Conservation (phyloP, 2,329 filamentous ascomycete genomes). For the Thelonectria blattea region DNA sequence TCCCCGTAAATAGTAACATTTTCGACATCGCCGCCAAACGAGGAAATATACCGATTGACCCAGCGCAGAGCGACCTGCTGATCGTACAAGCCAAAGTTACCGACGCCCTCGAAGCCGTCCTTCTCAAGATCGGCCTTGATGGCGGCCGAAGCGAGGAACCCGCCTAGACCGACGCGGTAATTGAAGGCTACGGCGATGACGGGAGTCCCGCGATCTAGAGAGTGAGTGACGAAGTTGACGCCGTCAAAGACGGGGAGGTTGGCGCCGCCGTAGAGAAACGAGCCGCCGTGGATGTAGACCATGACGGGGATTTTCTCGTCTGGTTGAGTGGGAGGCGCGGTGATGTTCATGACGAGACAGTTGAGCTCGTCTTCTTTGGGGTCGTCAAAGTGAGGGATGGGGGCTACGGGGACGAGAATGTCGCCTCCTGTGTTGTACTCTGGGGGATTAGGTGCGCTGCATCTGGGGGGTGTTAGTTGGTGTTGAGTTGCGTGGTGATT, state of each 20-base stretch:
- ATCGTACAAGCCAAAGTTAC: constrained; percentile 21
- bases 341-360: constrained; percentile 25
- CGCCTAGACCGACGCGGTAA: constrained; percentile 20
- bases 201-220: constrained; percentile 9
- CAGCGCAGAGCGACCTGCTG: constrained; percentile 20
- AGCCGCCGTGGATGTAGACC: constrained; percentile 26
- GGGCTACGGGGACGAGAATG: constrained; percentile 7
- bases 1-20: constrained; percentile 25
- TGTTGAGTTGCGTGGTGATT: no score
- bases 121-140: constrained; percentile 17
- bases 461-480: constrained; percentile 5
- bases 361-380: constrained; percentile 23
- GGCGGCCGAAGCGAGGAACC: constrained; percentile 15
- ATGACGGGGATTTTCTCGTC: constrained; percentile 10
- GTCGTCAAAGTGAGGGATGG: constrained; percentile 16
- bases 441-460: constrained; percentile 24
- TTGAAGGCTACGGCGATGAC: constrained; percentile 19
- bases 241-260: constrained; percentile 19
- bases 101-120: constrained; percentile 15
- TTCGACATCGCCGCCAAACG: constrained; percentile 19
- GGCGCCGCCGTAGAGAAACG: constrained; percentile 21
- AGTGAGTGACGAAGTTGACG: constrained; percentile 21
- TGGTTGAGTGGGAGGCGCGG: neutral
- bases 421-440: constrained; percentile 18
- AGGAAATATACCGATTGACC: constrained; percentile 20